Evolutionary conservation across 2,329 filamentous ascomycete species (phyloP).

Genomic region (Clarireedia paspali): DNA sequence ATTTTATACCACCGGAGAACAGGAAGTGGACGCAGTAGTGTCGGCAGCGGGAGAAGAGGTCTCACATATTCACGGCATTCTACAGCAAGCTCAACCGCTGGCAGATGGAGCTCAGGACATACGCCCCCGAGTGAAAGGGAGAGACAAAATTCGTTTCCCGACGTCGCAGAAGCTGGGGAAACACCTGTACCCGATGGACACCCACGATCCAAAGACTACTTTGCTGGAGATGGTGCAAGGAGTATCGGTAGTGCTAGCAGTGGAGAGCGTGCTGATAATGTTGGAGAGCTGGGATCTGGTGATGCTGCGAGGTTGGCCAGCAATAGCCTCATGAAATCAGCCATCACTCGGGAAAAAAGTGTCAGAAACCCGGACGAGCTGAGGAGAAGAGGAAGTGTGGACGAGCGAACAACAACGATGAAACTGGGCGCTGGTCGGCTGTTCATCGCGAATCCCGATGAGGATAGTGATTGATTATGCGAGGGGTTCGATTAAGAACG

Average conservation of each 20-base stretch:
- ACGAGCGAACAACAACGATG: slow-evolving; percentile 70
- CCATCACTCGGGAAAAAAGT: slow-evolving; percentile 56
- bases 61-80: slow-evolving; percentile 34
- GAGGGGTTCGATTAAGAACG: background rate
- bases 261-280: slow-evolving; percentile 49
- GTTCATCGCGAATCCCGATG: slow-evolving; percentile 79
- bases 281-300: slow-evolving; percentile 42
- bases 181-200: slow-evolving; percentile 21
- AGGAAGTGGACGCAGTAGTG: slow-evolving; percentile 65
- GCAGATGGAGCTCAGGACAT: slow-evolving; percentile 35
- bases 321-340: slow-evolving; percentile 51
- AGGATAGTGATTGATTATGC: slow-evolving; percentile 26
- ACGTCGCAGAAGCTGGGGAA: slow-evolving; percentile 21
- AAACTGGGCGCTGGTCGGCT: slow-evolving; percentile 55
- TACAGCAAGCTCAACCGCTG: slow-evolving; percentile 23
- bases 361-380: slow-evolving; percentile 64
- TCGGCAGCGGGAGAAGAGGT: slow-evolving; percentile 32
- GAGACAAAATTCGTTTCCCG: slow-evolving; percentile 21
- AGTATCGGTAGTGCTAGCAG: slow-evolving; percentile 28
- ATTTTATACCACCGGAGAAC: slow-evolving; percentile 56
- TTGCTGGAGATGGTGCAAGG: slow-evolving; percentile 17
- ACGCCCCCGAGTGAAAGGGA: slow-evolving; percentile 35
- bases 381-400: slow-evolving; percentile 70
- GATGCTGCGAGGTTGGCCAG: slow-evolving; percentile 43
- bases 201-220: slow-evolving; percentile 20